Evolutionary conservation across 2,329 filamentous ascomycete species (phyloP).

Genomic region (Coniochaeta sp.): DNA sequence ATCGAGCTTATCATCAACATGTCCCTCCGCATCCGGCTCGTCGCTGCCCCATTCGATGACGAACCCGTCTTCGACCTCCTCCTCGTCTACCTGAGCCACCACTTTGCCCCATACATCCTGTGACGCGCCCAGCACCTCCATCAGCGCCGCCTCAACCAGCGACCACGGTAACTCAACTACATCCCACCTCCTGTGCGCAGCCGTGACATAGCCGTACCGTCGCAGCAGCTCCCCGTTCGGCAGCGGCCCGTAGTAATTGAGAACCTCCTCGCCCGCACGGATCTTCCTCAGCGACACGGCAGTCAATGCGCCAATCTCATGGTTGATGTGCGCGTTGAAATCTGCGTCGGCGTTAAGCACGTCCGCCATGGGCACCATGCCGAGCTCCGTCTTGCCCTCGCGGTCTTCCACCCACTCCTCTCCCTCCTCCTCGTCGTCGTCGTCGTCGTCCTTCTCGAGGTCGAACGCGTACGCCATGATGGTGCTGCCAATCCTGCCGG

Average conservation of each 20-base stretch:
- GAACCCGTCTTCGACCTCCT: constrained; percentile 68
- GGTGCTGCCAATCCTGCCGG: constrained; percentile 76
- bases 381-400: constrained; percentile 55
- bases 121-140: constrained; percentile 7
- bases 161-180: constrained; percentile 70
- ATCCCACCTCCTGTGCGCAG: constrained; percentile 70
- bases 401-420: constrained; percentile 61
- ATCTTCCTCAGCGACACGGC: constrained; percentile 68
- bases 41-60: constrained; percentile 53
- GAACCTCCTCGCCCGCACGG: constrained; percentile 63
- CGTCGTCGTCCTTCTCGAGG: constrained; percentile 44
- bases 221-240: constrained; percentile 76
- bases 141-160: constrained; percentile 20
- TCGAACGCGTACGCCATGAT: constrained; percentile 96
- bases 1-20: constrained; percentile 20
- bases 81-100: constrained; percentile 47
- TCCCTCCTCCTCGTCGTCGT: constrained; percentile 50
- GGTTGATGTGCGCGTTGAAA: constrained; percentile 67
- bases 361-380: constrained; percentile 87
- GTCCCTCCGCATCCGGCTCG: constrained; percentile 42
- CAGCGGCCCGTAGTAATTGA: constrained; percentile 85
- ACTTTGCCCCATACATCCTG: constrained; percentile 31
- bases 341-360: constrained; percentile 84
- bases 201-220: constrained; percentile 81
- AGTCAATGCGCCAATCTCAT: constrained; percentile 48